Evolutionary conservation across 2,329 filamentous ascomycete species (phyloP).

Genomic region (Cadophora luteo-olivacea): DNA sequence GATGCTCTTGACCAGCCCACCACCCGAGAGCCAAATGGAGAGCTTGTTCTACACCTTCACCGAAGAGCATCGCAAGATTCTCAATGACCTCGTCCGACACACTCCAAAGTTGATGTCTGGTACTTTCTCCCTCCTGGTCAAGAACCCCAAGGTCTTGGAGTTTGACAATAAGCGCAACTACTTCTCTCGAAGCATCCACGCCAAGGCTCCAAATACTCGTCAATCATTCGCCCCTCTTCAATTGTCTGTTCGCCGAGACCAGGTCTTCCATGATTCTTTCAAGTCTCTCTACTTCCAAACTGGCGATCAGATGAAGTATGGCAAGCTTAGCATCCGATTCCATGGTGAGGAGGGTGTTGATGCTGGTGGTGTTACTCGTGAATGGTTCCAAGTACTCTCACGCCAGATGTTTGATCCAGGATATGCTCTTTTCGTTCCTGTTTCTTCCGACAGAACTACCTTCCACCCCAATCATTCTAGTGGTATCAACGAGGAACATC

Average conservation of each 20-base stretch:
- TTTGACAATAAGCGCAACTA: constrained; percentile 99
- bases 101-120: constrained; percentile 99
- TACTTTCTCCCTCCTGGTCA: constrained; percentile 93
- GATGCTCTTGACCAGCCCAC: constrained; percentile 75
- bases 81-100: constrained; percentile 96
- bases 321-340: constrained; percentile 97
- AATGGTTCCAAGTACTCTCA: constrained; percentile 98
- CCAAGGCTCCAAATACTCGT: constrained; percentile 71
- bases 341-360: constrained; percentile 97
- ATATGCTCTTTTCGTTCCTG: constrained; percentile 94
- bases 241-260: constrained; percentile 87
- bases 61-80: constrained; percentile 94
- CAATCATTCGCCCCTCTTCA: constrained; percentile 77
- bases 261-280: constrained; percentile 98
- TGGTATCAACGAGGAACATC: constrained; percentile 91
- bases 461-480: constrained; percentile 98
- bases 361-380: constrained; percentile 93
- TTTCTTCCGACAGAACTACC: constrained; percentile 95
- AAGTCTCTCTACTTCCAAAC: constrained; percentile 97
- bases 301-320: constrained; percentile 97
- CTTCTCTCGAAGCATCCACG: constrained; percentile 93
- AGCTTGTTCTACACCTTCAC: constrained; percentile 96
- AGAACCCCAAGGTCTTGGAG: constrained; percentile 98
- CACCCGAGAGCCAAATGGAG: constrained; percentile 82
- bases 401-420: constrained; percentile 99